These are phyloP conservation scores for Ilex paraguariensis DNA, from an alignment of 305 asterid genomes.

Conservation along the genomic window DNA sequence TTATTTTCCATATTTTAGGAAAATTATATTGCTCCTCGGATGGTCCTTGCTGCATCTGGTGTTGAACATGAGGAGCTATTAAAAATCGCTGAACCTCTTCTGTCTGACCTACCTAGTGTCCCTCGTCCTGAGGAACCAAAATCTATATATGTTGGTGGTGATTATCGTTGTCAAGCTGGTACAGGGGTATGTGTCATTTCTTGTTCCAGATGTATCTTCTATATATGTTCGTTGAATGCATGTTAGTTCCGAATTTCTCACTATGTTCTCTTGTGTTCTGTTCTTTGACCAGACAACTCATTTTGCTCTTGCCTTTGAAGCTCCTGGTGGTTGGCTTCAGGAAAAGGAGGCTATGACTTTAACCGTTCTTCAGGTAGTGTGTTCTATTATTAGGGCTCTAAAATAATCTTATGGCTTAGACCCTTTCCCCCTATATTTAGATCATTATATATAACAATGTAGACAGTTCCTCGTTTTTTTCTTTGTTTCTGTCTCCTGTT, in stretches of 20 bases:
- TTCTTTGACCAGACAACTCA: slow-evolving; percentile 58
- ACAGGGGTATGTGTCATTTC: slow-evolving; percentile 64
- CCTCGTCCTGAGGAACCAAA: slow-evolving; percentile 40
- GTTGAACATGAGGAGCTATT: slow-evolving; percentile 82
- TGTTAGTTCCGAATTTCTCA: slow-evolving; percentile 6
- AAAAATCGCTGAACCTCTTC: slow-evolving; percentile 74
- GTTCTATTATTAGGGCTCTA: no score
- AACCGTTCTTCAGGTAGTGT: slow-evolving; percentile 83
- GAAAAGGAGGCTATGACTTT: slow-evolving; percentile 66
- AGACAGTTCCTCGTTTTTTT: no score
- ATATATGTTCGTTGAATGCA: background rate
- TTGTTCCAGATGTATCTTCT: slow-evolving; percentile 5
- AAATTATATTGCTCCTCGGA: slow-evolving; percentile 79
- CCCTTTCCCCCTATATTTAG: no score
- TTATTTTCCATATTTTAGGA: slow-evolving; percentile 41
- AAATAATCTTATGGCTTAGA: no score
- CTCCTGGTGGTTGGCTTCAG: slow-evolving; percentile 91
- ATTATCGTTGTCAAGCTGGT: slow-evolving; percentile 77
- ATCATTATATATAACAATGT: no score
- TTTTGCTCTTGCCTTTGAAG: slow-evolving; percentile 95
- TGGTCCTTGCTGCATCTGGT: slow-evolving; percentile 93
- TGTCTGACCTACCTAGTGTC: slow-evolving; percentile 62
- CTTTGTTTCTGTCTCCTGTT: no score
- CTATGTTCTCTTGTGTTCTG: slow-evolving; percentile 7
- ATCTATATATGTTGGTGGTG: slow-evolving; percentile 84